Evolutionary conservation across 805 yeast genomes (phyloP), one percentile per base, ranked within the genome.

Genomic region (Candida ulmi): DNA sequence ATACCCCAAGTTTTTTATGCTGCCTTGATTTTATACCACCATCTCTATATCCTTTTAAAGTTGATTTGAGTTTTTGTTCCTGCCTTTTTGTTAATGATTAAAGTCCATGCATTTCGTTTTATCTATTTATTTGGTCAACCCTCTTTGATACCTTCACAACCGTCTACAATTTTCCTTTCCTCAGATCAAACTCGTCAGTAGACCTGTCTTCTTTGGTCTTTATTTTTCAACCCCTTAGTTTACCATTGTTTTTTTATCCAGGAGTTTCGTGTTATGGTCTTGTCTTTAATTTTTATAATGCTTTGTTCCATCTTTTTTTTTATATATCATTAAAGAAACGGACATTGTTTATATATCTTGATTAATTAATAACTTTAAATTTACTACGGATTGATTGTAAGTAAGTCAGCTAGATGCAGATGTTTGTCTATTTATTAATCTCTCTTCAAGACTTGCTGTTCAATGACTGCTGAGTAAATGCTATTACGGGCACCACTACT

Each of bases 401-500:
- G 31, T 26, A 25, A 9, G 9, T 21, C 33, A 35, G 17, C 33
- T 33, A 13, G 23, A 30, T 31, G 24, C n/a, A n/a, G n/a, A n/a
- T n/a, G 8, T 32, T 28, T 36, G 27, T 37, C 41, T 39, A 18
- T 34, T 36, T 27, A 30, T 33, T 34, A 38, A n/a, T 12, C 25
- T 36, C 41, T 41, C 23, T 51, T 49, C 47, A 53, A 54, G 42
- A 40, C 58, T 48, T 43, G 68, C 44, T 66, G 71, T 33, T 58
- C 69, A 40, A 76, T 65, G 21, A 66, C 67, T 41, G 72, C 76
- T 9, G 80, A 74, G 50, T 71, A 77, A 47, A 87, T 68, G 42
- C 87, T 87, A 62, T 85, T 87, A 60, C 91, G 76, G 24, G 83
- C 82, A 8, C 85, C 85, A 19, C 69, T 68, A 28, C 73, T 68